phyloP scores from a whole-genome alignment of 2,329 filamentous ascomycete genomes.

The Phoma sp. region DNA sequence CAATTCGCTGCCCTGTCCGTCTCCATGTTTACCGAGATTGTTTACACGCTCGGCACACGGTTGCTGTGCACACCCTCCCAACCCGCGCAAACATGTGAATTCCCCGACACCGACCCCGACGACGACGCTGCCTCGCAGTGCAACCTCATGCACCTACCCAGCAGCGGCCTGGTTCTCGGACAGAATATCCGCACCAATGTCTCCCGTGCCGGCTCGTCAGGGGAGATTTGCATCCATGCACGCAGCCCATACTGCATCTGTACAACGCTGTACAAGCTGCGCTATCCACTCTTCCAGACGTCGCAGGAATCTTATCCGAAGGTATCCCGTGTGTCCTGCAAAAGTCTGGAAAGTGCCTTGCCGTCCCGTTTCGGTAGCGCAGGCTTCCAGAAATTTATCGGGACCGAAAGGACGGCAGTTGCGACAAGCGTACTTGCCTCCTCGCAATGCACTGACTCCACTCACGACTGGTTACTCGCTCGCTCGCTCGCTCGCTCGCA shows the following conservation, averaged over 20 bases:
- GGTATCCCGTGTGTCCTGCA: slow-evolving; percentile 3
- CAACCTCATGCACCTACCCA: not conserved
- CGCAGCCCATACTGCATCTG: too few relatives aligned
- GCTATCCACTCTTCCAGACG: too few relatives aligned
- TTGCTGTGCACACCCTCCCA: too few relatives aligned
- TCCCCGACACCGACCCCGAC: too few relatives aligned
- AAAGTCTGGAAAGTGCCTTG: too few relatives aligned
- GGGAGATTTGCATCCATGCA: not conserved
- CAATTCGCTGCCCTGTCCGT: slow-evolving; percentile 7
- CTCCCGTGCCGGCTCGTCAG: not conserved
- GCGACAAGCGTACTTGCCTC: too few relatives aligned
- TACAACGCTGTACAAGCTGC: too few relatives aligned
- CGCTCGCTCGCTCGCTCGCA: too few relatives aligned
- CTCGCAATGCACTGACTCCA: too few relatives aligned
- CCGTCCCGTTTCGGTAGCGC: too few relatives aligned
- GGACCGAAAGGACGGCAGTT: slow-evolving; percentile 3
- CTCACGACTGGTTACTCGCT: too few relatives aligned
- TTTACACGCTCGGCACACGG: not conserved
- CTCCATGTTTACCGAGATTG: not conserved
- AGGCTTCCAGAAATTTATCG: not conserved
- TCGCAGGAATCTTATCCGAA: not conserved
- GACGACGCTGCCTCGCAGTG: too few relatives aligned
- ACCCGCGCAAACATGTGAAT: not conserved
- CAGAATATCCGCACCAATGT: not conserved
- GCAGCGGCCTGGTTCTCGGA: not conserved